Evolutionary conservation across 2,329 filamentous ascomycete genomes (phyloP), one percentile per base, ranked within the genome.

Genomic region (Alternaria arborescens): DNA sequence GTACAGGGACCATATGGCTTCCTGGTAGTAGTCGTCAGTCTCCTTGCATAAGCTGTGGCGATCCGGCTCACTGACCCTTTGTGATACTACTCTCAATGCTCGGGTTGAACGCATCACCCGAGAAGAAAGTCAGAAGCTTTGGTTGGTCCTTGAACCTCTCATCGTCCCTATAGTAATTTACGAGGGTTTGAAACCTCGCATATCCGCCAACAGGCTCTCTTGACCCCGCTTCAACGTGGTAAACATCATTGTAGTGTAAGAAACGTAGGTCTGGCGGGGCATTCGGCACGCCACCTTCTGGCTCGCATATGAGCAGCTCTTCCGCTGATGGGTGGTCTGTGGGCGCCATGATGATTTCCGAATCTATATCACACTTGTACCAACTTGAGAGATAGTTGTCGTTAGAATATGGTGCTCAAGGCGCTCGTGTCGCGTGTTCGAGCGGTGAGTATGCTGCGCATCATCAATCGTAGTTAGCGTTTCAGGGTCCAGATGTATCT

Each of bases 221-320:
- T 26, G 91, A 93, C 2, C 84, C 83, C 47, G 85, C 70, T 78
- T 97, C 93, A 55, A 97, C 87, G 71, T 97, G 94, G 78, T 97
- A 97, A 61, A 97, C 93, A 80, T 97, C 93, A 79, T 97, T 97
- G 84, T 91, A 97, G 81, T 97, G 94, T 32, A 97, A 77, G 56
- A 97, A 80, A n/a, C 93, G 88, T 52, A 97, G 81, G 75, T 93
- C 90, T 44, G 92, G 91, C 42, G 83, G 77, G 44, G 80, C 80
- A 56, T 76, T 75, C 32, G 81, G 77, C 44, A 77, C 76, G 66
- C 69, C 70, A 63, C 80, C 77, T 66, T 80, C 79, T 28, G 80
- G 75, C 68, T 81, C 77, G 26, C 78, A 83, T 64, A 82, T 77
- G 61, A 73, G 59, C 57, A 76, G 71, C 47, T 79, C 76, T 59